Base-by-base conservation (phyloP, 768 basidiomycete genomes). In the Boletus sensibilis region DNA sequence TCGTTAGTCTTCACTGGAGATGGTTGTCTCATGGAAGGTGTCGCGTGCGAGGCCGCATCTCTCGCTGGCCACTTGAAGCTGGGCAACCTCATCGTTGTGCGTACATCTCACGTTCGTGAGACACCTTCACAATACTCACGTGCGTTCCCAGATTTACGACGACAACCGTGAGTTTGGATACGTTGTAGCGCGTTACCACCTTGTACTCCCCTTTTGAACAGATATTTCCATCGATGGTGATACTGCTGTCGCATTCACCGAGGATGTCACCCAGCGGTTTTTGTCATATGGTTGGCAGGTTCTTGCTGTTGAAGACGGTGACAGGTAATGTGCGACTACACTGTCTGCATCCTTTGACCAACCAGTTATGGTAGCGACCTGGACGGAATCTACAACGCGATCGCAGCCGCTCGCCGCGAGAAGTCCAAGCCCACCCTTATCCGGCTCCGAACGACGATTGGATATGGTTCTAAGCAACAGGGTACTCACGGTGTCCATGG, bases 191-290 rank as follows among this genome's bases (percentile, higher is more conserved):
- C 12, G 10, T 21, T 54, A 12, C 12, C 11, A 35, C 57, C 60
- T 56, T 62, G 25, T 45, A 47, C n/a, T 35, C 57, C 44, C 43
- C 18, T 34, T 48, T 48, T 31, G 44, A 45, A 52, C 60, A 94
- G 91, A 94, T 73, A 98, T 98, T 72, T 92, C 95, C 60, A 97
- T 98, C 65, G 95, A 98, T 70, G 95, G 95, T 60, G 85, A 93
- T 75, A 98, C 94, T 61, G 84, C 84, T 54, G 81, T 87, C 54
- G 90, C 95, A 18, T 98, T 98, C 81, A 98, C 95, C 41, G 95
- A 98, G 75, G 85, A 97, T 65, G 93, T 96, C 53, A 84, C 82
- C 64, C 85, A 87, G 69, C 86, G 95, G 53, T 97, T 94, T 81
- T 76, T 86, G 69, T 72, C 95, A 2, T 97, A 97, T 74, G 93